Conservation (phyloP, 2,329 filamentous ascomycete species). For the Cladosporium phlei region DNA sequence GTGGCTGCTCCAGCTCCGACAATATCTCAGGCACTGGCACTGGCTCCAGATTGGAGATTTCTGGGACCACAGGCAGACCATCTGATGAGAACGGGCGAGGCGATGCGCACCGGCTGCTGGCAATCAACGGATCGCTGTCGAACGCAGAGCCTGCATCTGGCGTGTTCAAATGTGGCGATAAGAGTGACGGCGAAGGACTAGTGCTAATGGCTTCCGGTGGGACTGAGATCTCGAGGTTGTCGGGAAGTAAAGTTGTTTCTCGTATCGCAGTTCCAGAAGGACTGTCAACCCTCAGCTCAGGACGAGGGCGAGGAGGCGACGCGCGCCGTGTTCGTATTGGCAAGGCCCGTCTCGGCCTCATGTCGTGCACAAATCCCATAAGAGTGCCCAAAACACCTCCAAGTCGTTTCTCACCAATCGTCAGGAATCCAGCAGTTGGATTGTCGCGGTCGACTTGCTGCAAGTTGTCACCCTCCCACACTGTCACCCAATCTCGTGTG, state of each 20-base stretch:
- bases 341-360: slow-evolving; percentile 29
- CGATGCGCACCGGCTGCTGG: slow-evolving; percentile 16
- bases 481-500: slow-evolving; percentile 52
- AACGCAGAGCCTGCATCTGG: slow-evolving; percentile 6
- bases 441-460: slow-evolving; percentile 62
- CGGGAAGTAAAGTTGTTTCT: too few species aligned
- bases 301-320: slow-evolving; percentile 2
- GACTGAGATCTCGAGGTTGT: too few species aligned
- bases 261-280: not conserved
- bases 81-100: slow-evolving; percentile 7
- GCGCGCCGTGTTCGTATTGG: slow-evolving; percentile 16
- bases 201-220: too few species aligned
- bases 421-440: slow-evolving; percentile 41
- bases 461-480: slow-evolving; percentile 59
- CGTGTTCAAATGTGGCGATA: slow-evolving; percentile 4
- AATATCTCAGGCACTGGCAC: not conserved
- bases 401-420: slow-evolving; percentile 58
- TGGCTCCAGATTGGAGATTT: slow-evolving; percentile 13
- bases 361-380: slow-evolving; percentile 62
- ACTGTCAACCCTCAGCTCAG: slow-evolving; percentile 1
- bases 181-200: not conserved
- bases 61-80: not conserved
- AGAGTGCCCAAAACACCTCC: slow-evolving; percentile 66
- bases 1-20: not conserved
- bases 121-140: slow-evolving; percentile 18